Base-by-base conservation (phyloP, 176 grass and related monocot species). In the Oryza coarctata region DNA sequence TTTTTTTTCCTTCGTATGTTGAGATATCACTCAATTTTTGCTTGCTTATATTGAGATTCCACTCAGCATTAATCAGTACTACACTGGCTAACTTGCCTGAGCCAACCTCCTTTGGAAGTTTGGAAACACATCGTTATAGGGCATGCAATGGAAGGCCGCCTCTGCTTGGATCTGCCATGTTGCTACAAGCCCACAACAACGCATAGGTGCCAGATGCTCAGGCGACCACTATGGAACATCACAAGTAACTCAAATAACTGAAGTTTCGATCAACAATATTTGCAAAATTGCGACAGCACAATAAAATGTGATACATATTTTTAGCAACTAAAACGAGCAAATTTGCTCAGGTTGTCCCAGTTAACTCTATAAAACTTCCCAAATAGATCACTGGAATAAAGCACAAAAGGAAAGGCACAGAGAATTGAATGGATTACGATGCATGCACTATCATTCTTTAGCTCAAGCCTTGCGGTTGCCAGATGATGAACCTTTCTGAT, bases 211-310 rank as follows among this genome's bases (percentile, higher is more conserved):
- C 50, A n/a, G 50, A n/a, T 22, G 50, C 18, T 55, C 20, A 55
- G 50, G 50, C 6, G 20, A 1, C 2, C 55, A 60, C 22, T 25
- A 60, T 60, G 8, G 20, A 9, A 13, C 52, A 57, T 57, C 52
- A 71, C 39, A 47, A 62, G 11, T 18, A 29, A 28, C 43, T 36
- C 15, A 68, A 71, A 89, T 71, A 65, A 22, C 65, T 34, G 15
- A 22, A 63, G 44, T 57, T 58, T 63, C 30, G 10, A 75, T 60
- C 61, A 60, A 86, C 38, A 74, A 69, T 68, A 84, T 40, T 58
- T 82, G 64, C 79, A 90, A 90, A 90, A 90, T 74, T 86, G 84
- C 1, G 36, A 63, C 35, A 49, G 73, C 74, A 69, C 67, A 57
- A 82, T 26, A 43, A 81, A 90, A 74, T 75, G 49, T 22, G 26